These are phyloP conservation scores for Orbilia oligospora DNA, from an alignment of 2,329 filamentous ascomycete genomes.

Conservation along the genomic window DNA sequence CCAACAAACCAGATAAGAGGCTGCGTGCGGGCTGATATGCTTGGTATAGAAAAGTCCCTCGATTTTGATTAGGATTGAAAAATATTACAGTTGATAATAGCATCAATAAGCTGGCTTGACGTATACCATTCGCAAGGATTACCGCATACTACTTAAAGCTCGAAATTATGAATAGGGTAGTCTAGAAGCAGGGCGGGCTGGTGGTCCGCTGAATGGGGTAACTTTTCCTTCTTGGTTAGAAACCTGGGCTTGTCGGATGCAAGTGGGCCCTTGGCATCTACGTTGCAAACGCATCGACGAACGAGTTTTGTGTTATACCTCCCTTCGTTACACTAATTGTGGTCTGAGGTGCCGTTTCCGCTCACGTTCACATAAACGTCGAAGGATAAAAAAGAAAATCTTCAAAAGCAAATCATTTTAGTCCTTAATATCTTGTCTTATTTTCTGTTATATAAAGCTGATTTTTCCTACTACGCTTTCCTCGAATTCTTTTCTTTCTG, in stretches of 20 bases:
- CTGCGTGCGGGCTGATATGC: too few relatives aligned
- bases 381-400: neutral
- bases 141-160: neutral
- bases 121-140: neutral
- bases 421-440: neutral
- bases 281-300: slow-evolving; percentile 16
- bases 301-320: slow-evolving; percentile 23
- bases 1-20: neutral
- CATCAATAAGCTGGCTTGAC: neutral
- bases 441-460: slow-evolving; percentile 9
- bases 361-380: neutral
- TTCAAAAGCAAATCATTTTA: neutral
- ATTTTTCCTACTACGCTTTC: neutral
- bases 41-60: too few relatives aligned
- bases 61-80: too few relatives aligned
- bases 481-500: neutral
- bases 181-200: neutral
- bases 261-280: neutral
- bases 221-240: slow-evolving; percentile 4
- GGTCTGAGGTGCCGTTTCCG: neutral
- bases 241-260: slow-evolving; percentile 2
- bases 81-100: neutral
- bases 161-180: neutral
- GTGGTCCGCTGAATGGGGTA: neutral
- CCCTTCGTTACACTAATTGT: neutral